Base-by-base conservation (phyloP, 192 early-diverging fungal species). In the Coemansia umbellata region DNA sequence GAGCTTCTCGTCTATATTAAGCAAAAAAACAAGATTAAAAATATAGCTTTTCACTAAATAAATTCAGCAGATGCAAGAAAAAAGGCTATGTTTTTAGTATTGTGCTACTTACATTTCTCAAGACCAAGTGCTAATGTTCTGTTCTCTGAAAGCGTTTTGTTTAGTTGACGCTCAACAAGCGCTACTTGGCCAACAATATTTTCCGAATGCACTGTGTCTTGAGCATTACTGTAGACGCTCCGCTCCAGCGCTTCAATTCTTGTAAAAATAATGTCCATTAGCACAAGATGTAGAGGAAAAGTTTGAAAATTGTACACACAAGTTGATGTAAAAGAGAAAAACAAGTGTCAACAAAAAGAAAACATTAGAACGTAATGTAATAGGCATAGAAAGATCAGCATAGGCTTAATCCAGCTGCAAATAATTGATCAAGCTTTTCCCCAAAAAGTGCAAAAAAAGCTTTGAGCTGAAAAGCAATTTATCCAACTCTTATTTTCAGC, bases 241-340 rank as follows among this genome's bases (percentile, higher is more conserved):
- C 71, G 71, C 42, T 74, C 71, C 26, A 74, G 39, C 18, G 65
- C 30, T 19, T 62, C 71, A 2, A 74, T 51, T 14, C 71, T 45
- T 10, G 64, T 43, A 5, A 23, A 36, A 17, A 74, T 30, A 21
- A 59, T 31, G 22, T 74, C 60, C 71, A 74, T 74, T 45, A 26
- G 43, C 15, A 14, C n/a, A 18, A 45, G 28, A 7, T 36, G 17
- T 15, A 17, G 15, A 42, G n/a, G 19, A 39, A 6, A 39, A 39
- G 6, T 2, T 39, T 39, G 37, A 13, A 8, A 35, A 35, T 35
- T 13, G n/a, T 1, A 14, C 9, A 2, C 33, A 35, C 9, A 35
- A 35, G 33, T 8, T 35, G 33, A 14, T 37, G 5, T 11, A 52
- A 36, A 23, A 52, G 0, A n/a, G 37, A 14, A 14, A 31, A 22